phyloP scores from a whole-genome alignment of 345 rosid species.

The Acer negundo region DNA sequence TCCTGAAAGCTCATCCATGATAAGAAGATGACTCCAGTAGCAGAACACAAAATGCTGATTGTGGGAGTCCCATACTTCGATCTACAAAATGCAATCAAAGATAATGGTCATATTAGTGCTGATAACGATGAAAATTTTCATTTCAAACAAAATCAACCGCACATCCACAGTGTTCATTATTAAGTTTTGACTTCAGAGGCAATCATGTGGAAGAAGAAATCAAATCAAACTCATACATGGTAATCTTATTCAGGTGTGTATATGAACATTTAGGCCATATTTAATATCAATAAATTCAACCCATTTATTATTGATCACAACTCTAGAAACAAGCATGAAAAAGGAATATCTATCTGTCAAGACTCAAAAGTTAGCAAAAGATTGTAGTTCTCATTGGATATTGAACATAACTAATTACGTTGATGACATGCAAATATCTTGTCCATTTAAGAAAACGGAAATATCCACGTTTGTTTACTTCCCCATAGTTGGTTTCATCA shows the following conservation, averaged over 20 bases:
- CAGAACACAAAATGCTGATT: slow-evolving; percentile 77
- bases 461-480: background rate
- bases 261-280: background rate
- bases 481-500: background rate
- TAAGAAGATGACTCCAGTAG: slow-evolving; percentile 81
- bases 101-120: background rate
- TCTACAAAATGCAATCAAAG: slow-evolving; percentile 35
- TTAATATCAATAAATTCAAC: background rate
- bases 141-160: background rate
- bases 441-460: background rate
- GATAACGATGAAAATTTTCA: background rate
- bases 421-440: background rate
- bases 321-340: background rate
- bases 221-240: background rate
- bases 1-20: slow-evolving; percentile 97
- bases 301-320: background rate
- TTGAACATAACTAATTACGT: background rate
- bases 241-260: background rate
- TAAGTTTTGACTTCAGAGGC: background rate
- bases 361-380: background rate
- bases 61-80: slow-evolving; percentile 93
- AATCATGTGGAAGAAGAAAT: background rate
- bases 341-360: background rate
- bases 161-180: background rate
- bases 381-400: background rate